These are phyloP conservation scores for Saccharomyces hybrid DNA, from an alignment of 1,139 yeast species.

Conservation along the genomic window DNA sequence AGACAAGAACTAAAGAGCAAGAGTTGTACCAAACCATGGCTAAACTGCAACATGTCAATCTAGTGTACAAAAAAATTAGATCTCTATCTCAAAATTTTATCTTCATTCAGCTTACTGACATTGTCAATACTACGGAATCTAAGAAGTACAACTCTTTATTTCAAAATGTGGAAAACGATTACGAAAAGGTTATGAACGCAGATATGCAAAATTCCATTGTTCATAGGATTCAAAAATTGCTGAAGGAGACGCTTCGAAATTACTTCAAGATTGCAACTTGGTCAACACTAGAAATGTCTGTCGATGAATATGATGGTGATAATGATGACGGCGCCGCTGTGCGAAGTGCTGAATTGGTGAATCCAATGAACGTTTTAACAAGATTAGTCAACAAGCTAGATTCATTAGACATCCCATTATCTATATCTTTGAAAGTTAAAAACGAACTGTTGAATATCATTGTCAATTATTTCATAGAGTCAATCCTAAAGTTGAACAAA, in stretches of 20 bases:
- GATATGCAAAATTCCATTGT: slow-evolving; percentile 24
- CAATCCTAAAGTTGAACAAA: slow-evolving; percentile 55
- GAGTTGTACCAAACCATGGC: slow-evolving; percentile 33
- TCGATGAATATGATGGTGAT: slow-evolving; percentile 6
- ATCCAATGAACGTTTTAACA: slow-evolving; percentile 20
- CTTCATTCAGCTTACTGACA: slow-evolving; percentile 41
- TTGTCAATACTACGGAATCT: slow-evolving; percentile 34
- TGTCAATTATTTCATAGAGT: slow-evolving; percentile 47
- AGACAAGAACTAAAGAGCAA: slow-evolving; percentile 34
- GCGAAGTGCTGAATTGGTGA: slow-evolving; percentile 24
- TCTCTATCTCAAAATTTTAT: slow-evolving; percentile 52
- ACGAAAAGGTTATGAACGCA: slow-evolving; percentile 16
- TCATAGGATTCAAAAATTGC: slow-evolving; percentile 25
- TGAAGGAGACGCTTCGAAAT: slow-evolving; percentile 24
- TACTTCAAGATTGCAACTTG: slow-evolving; percentile 28
- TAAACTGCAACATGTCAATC: slow-evolving; percentile 35
- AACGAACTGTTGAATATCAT: slow-evolving; percentile 41
- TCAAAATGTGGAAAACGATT: slow-evolving; percentile 20
- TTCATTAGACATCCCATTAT: slow-evolving; percentile 24
- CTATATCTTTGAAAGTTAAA: slow-evolving; percentile 28
- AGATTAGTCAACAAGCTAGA: slow-evolving; percentile 30
- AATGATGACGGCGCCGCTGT: slow-evolving; percentile 1
- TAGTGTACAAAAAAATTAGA: slow-evolving; percentile 49
- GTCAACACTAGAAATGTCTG: slow-evolving; percentile 9
- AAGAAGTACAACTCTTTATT: slow-evolving; percentile 23